A percentile compares a stretch with the other conserved stretches of the same genome.
Evolutionary conservation across 768 basidiomycete species (phyloP).

Genomic region (Suillus occidentalis): DNA sequence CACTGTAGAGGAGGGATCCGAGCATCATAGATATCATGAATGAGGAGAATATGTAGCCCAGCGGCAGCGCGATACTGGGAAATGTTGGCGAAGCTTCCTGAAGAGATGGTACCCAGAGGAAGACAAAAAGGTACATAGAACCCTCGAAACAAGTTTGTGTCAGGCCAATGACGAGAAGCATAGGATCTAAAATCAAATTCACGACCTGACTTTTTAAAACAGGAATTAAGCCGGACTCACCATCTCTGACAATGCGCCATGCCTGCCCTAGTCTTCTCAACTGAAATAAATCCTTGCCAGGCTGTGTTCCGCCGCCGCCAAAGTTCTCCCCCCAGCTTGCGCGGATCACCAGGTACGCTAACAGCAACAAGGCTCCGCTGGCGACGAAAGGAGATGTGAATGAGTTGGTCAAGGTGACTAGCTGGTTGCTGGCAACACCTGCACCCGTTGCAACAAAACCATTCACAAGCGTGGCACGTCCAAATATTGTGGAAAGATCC

Average conservation of each 20-base stretch:
- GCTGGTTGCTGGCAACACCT: slow-evolving; percentile 64
- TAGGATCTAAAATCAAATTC: slow-evolving; percentile 43
- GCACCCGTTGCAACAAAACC: slow-evolving; percentile 69
- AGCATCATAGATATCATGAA: slow-evolving; percentile 87
- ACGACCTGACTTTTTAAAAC: neutral
- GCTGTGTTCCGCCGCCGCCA: slow-evolving; percentile 43
- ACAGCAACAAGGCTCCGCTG: slow-evolving; percentile 53
- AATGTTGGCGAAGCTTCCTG: slow-evolving; percentile 54
- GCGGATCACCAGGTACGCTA: slow-evolving; percentile 58
- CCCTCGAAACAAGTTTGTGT: slow-evolving; percentile 84
- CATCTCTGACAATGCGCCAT: slow-evolving; percentile 54
- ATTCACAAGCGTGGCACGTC: slow-evolving; percentile 71
- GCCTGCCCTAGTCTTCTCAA: slow-evolving; percentile 53
- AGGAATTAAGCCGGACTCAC: slow-evolving; percentile 29
- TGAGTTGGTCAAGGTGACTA: slow-evolving; percentile 51
- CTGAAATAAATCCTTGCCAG: slow-evolving; percentile 46
- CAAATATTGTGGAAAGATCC: slow-evolving; percentile 69
- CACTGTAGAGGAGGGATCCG: slow-evolving; percentile 69
- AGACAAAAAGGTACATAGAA: slow-evolving; percentile 84
- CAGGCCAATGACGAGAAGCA: slow-evolving; percentile 64
- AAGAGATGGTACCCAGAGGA: slow-evolving; percentile 77
- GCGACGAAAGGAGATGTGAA: slow-evolving; percentile 69
- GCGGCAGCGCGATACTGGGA: slow-evolving; percentile 47
- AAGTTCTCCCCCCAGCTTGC: slow-evolving; percentile 70
- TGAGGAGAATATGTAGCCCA: slow-evolving; percentile 78